Evolutionary conservation across 2,329 filamentous ascomycete species (phyloP), one percentile per base, ranked within the genome.

Genomic region (Fusarium subtropicale): DNA sequence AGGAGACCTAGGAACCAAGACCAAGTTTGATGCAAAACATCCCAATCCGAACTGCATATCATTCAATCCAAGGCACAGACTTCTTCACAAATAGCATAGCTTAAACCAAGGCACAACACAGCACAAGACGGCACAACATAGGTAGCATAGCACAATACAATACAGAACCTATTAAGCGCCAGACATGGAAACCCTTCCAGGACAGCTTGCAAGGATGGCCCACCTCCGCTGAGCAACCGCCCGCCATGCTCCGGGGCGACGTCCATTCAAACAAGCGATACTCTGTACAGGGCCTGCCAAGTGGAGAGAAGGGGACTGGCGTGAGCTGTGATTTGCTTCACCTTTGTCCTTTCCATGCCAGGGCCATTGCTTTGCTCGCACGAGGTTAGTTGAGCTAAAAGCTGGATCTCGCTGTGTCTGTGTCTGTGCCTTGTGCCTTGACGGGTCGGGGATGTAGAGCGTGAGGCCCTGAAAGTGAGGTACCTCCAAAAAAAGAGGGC

Each of bases 211-310:
- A 73, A 64, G 65, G 66, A 51, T 64, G 65, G 68, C 42, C 73
- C 73, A 75, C 73, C 71, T 74, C 67, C 69, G 57, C 73, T 72
- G 67, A 75, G 73, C 73, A 75, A 75, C 73, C 71, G 68, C 73
- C 61, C 60, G 61, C 66, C 45, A 56, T 34, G 28, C 64, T 52
- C 65, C 63, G 52, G 69, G 69, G 63, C 66, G 60, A 72, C 66
- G 52, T 64, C 72, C 72, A 74, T 64, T 74, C 70, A 74, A 68
- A 66, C 65, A 64, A 64, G 60, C 52, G 34, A 36, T 38, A 22
- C 20, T 22, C 20, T 22, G 20, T 22, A 52, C 51, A 57, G 60
- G 60, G 67, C 60, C 62, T 73, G 51, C 52, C 36, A 56, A 59
- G 66, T 69, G 72, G 70, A 61, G 66, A 55, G 61, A 60, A 59